phyloP scores from a whole-genome alignment of 106 monocot genomes.

The Phalaenopsis aphrodite region DNA sequence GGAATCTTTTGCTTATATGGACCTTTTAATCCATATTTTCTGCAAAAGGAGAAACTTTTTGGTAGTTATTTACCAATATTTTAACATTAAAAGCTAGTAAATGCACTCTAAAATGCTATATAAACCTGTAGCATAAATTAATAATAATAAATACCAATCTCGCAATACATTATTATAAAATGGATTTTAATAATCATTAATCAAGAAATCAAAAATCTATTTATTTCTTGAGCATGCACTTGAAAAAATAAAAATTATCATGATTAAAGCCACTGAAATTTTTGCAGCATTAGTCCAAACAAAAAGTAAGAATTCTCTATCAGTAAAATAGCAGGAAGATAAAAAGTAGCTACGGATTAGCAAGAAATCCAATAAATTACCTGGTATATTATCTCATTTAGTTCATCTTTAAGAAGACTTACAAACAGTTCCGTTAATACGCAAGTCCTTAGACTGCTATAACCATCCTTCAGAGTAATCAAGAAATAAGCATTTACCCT shows the following conservation, averaged over 20 bases:
- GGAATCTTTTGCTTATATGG: not conserved
- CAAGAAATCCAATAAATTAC: slow-evolving; percentile 27
- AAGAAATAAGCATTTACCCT: slow-evolving; percentile 91
- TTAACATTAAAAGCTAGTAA: not conserved
- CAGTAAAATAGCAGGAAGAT: not conserved
- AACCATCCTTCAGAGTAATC: slow-evolving; percentile 80
- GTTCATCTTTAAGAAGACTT: slow-evolving; percentile 86
- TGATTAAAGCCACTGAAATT: not conserved
- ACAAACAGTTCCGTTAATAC: slow-evolving; percentile 82
- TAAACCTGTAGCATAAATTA: not conserved
- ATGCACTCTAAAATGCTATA: not conserved
- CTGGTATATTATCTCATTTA: slow-evolving; percentile 92
- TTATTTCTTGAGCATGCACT: not conserved
- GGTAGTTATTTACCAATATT: no score
- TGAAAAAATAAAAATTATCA: not conserved
- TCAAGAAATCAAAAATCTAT: not conserved
- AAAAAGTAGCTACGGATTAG: not conserved
- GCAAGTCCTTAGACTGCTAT: slow-evolving; percentile 41
- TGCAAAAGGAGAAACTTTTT: no score
- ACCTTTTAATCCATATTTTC: not conserved
- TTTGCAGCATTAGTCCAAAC: not conserved
- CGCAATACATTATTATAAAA: not conserved
- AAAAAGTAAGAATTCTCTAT: not conserved
- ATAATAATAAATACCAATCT: not conserved
- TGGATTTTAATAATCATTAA: not conserved